Evolutionary conservation across 345 rosid genomes (phyloP), one percentile per base, ranked within the genome.

Genomic region (Eucalyptus cloeziana): DNA sequence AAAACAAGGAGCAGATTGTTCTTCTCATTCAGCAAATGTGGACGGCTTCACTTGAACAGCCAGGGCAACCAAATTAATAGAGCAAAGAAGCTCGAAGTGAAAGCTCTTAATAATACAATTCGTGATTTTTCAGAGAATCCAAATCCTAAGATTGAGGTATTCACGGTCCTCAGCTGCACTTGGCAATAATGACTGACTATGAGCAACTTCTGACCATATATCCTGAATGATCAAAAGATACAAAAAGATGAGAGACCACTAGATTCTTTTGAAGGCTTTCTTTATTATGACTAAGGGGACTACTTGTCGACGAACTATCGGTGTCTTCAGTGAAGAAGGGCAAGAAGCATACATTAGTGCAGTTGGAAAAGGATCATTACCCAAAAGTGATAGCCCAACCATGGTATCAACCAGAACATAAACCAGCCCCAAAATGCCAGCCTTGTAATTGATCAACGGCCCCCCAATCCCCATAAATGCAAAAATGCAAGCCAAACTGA

Each of bases 321-420:
- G 40, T 64, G 37, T 64, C 76, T 64, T 64, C 43, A 16, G 4
- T 31, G 3, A 69, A 69, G 80, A 69, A 8, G 80, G 80, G 24
- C 6, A 31, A 69, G 43, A 69, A 69, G 24, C 80, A 69, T 8
- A 8, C 22, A 3, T 85, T 40, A 47, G 49, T 16, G 79, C 43
- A 25, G 43, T 52, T 44, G n/a, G 3, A 47, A 64, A 49, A 88
- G 79, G 83, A 27, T 85, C 71, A 83, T 69, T 96, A n/a, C 97
- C 97, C 98, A 97, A 88, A 97, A 97, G 93, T 95, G 97, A 92
- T 95, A 96, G 90, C 98, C 98, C 87, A 96, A 89, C 96, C 99
- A 96, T 12, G 99, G 99, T 97, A 95, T 96, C 88, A 94, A 89
- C 99, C 98, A 96, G 93, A 93, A 96, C 89, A 94, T 98, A 43